Base-by-base conservation (phyloP, 805 yeast species). In the Candida maesae region DNA sequence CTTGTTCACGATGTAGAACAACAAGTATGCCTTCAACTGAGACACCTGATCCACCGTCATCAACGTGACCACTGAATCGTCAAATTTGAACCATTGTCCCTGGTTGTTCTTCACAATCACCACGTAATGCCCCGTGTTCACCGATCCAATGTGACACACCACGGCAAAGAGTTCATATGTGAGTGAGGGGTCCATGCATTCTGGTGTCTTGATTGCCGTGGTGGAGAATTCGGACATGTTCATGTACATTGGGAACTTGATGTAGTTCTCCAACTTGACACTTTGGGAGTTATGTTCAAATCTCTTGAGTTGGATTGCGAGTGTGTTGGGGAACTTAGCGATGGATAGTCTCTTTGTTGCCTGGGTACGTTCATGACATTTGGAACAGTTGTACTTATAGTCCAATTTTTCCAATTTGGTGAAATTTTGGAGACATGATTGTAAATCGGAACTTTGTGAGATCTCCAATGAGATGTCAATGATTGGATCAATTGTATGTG, bases 41-140 rank as follows among this genome's bases (percentile, higher is more conserved):
- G 78, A 65, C 12, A 90, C 95, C 42, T 81, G 81, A 35, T 78
- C 76, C 39, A 73, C 78, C 8, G 79, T 61, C 10, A 88, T 73
- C 41, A 77, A 60, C 2, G 89, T 76, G 12, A 93, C 84, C 53
- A 81, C 78, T 14, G 93, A 79, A 65, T 93, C 99, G 58, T 93
- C 96, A 59, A 89, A 90, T 59, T 78, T 81, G 59, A 84, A 84
- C 99, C 99, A 93, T 53, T 75, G 71, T 3, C 88, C 84, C 31
- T 76, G 74, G n/a, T 76, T 67, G 40, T 71, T 76, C 58, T 90
- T 91, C 46, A 86, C 75, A 53, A 81, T 72, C 14, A 93, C 82
- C 12, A 90, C 74, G 60, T 93, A 93, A 61, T 93, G 99, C 10
- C 99, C 99, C 2, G 97, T 93, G 59, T 88, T 88, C 6, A 91